These are phyloP conservation scores for Hydrangea macrophylla DNA, from an alignment of 148 eudicot genomes.

Conservation along the genomic window DNA sequence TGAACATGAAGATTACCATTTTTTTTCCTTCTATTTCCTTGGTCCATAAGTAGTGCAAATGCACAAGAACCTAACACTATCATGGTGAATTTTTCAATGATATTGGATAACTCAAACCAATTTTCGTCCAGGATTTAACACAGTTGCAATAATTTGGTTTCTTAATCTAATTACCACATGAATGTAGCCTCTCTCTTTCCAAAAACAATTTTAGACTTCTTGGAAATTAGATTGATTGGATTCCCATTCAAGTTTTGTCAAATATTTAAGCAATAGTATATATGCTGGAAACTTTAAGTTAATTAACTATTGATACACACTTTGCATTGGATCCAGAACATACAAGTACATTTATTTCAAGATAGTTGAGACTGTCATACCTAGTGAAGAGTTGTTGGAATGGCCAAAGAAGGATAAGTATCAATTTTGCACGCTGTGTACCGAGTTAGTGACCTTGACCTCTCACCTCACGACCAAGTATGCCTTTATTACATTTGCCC, in stretches of 20 bases:
- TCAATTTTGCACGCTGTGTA: slow-evolving; percentile 71
- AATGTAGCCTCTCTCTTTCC: not conserved
- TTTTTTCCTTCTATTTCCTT: too few species aligned
- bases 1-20: too few species aligned
- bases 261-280: not conserved
- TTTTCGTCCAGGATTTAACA: too few species aligned
- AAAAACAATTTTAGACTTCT: not conserved
- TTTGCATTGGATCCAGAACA: too few species aligned
- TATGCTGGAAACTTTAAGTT: not conserved
- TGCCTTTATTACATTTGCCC: not conserved
- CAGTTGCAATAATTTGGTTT: not conserved
- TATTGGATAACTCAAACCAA: too few species aligned
- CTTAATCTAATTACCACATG: not conserved
- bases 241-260: not conserved
- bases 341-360: slow-evolving; percentile 7
- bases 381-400: slow-evolving; percentile 58
- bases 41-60: too few species aligned
- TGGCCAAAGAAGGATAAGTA: slow-evolving; percentile 80
- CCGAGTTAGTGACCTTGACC: slow-evolving; percentile 92
- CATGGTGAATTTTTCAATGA: too few species aligned
- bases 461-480: slow-evolving; percentile 86
- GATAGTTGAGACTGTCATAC: slow-evolving; percentile 57
- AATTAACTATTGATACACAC: not conserved
- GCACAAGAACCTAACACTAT: too few species aligned
- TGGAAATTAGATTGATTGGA: too few species aligned